Conservation (phyloP, 23 red algal species). For the Gracilariopsis chorda region DNA sequence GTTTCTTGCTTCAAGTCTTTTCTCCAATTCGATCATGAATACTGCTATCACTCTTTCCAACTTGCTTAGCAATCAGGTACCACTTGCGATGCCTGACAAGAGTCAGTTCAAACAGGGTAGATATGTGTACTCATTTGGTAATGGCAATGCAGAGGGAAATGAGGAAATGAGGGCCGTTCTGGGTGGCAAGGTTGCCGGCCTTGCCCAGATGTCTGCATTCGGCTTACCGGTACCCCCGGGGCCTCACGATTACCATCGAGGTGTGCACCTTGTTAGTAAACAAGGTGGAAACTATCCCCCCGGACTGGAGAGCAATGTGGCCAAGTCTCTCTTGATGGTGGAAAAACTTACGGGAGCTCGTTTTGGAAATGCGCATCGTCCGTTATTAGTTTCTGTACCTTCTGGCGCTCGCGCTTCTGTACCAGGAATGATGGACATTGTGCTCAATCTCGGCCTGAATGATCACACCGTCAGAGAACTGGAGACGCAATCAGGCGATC, state of each 20-base stretch:
- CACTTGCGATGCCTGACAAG: background rate
- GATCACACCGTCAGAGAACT: conserved; percentile 53
- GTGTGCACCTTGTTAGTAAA: conserved; percentile 19
- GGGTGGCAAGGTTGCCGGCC: conserved; percentile 57
- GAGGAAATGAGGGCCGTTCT: conserved; percentile 40
- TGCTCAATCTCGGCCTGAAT: conserved; percentile 62
- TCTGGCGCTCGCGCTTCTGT: conserved; percentile 51
- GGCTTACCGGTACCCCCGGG: conserved; percentile 57
- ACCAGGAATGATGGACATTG: conserved; percentile 71
- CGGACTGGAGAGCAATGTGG: conserved; percentile 30
- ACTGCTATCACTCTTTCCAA: conserved; percentile 19
- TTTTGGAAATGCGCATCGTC: conserved; percentile 42
- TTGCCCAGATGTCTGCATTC: conserved; percentile 50
- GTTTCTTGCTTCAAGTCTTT: background rate
- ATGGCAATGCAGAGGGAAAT: conserved; percentile 39
- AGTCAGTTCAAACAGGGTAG: conserved; percentile 7
- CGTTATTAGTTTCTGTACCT: conserved; percentile 44
- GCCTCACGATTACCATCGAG: conserved; percentile 16
- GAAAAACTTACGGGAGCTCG: conserved; percentile 30
- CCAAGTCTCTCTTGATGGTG: conserved; percentile 23
- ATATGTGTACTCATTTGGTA: conserved; percentile 48
- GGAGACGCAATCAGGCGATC: conserved; percentile 14
- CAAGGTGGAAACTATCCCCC: conserved; percentile 25
- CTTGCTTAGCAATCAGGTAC: background rate
- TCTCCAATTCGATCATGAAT: background rate